Evolutionary conservation across 2,329 filamentous ascomycete genomes (phyloP).

Genomic region (Stagonosporopsis vannaccii): DNA sequence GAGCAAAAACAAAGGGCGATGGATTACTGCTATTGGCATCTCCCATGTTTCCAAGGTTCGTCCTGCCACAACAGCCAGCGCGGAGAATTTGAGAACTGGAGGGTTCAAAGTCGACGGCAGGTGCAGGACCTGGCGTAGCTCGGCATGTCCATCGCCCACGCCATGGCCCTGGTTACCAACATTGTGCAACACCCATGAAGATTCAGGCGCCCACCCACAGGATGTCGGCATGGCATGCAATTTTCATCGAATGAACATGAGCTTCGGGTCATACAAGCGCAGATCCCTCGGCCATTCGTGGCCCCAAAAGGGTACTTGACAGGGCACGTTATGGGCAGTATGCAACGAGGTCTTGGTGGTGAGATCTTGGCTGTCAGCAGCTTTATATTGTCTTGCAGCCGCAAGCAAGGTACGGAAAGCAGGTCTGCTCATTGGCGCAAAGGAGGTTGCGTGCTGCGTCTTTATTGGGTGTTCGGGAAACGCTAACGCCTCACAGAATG

Average conservation of each 20-base stretch:
- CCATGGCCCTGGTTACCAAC: background rate
- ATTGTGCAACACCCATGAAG: background rate
- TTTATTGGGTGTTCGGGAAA: background rate
- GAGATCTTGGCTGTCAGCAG: background rate
- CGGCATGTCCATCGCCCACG: no score
- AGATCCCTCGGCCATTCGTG: background rate
- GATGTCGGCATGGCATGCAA: background rate
- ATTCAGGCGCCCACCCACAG: background rate
- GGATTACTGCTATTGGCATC: background rate
- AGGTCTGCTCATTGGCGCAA: background rate
- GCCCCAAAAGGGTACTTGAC: background rate
- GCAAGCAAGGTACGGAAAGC: background rate
- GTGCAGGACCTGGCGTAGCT: no score
- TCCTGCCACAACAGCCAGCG: background rate
- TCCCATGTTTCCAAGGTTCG: background rate
- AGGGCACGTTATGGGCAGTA: no score
- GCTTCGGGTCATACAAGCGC: background rate
- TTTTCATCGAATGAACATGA: background rate
- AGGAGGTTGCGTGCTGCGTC: background rate
- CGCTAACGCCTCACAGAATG: background rate
- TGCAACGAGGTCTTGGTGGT: background rate
- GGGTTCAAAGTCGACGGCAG: background rate
- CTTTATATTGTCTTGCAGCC: background rate
- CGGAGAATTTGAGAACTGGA: background rate
- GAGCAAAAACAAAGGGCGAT: background rate